Percentiles rank a stretch among this genome's conserved stretches.
These are phyloP conservation scores for Balakata baccata DNA, from an alignment of 345 rosid species.

Conservation along the genomic window DNA sequence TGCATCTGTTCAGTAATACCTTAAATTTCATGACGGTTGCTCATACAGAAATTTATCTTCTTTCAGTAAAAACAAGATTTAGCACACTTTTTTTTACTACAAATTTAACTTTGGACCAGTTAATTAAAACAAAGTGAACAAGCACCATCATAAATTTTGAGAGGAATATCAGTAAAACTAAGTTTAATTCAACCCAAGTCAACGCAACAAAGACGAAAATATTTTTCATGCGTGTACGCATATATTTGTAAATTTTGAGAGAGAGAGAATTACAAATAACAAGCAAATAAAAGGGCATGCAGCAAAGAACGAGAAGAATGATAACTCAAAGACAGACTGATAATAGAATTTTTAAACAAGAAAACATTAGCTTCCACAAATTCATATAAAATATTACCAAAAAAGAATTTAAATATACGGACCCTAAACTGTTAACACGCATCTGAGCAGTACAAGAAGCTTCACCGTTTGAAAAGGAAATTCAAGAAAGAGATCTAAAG, in stretches of 20 bases:
- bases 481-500: neutral
- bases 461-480: neutral
- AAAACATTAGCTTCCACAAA: too few relatives aligned
- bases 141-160: neutral
- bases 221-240: neutral
- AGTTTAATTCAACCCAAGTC: neutral
- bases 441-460: neutral
- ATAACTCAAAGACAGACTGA: too few relatives aligned
- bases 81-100: neutral
- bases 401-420: too few relatives aligned
- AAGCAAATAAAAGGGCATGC: neutral
- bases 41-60: too few relatives aligned
- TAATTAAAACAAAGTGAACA: neutral
- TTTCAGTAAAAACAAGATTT: too few relatives aligned
- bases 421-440: too few relatives aligned
- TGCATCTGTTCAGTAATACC: too few relatives aligned
- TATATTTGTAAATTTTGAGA: neutral
- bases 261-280: neutral
- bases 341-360: too few relatives aligned
- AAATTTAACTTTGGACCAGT: neutral
- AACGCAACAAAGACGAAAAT: too few relatives aligned
- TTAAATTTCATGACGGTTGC: too few relatives aligned
- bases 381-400: too few relatives aligned
- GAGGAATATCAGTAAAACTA: neutral
- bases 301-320: neutral